Evolutionary conservation across 2,329 filamentous ascomycete genomes (phyloP).

Genomic region (Fusarium sp.): DNA sequence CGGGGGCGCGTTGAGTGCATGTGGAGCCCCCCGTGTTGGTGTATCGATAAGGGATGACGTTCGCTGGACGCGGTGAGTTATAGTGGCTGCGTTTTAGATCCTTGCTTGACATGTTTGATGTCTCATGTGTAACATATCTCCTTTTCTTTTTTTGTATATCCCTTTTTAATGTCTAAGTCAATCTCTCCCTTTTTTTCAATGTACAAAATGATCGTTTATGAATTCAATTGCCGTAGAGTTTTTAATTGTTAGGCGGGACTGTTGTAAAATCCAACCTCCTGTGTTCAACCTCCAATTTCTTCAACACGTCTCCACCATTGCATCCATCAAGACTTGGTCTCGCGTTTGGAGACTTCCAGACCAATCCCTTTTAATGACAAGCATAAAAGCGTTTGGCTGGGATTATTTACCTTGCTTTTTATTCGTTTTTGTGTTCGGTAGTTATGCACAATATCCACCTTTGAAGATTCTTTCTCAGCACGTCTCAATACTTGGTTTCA

Average conservation of each 20-base stretch:
- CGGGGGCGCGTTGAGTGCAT: slow-evolving; percentile 33
- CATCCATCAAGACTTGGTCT: slow-evolving; percentile 6
- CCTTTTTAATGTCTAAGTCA: neutral
- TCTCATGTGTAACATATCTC: slow-evolving; percentile 3
- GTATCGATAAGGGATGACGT: slow-evolving; percentile 38
- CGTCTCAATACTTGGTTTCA: neutral
- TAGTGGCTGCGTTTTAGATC: slow-evolving; percentile 31
- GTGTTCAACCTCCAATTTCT: slow-evolving; percentile 24
- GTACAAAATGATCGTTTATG: too few relatives aligned
- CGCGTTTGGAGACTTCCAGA: slow-evolving; percentile 30
- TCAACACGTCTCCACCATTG: slow-evolving; percentile 39
- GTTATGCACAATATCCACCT: slow-evolving; percentile 5
- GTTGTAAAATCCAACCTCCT: slow-evolving; percentile 20
- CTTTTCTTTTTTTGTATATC: neutral
- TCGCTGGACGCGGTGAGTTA: slow-evolving; percentile 36
- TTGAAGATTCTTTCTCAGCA: neutral
- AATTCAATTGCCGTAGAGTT: neutral
- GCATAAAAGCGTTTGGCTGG: slow-evolving; percentile 17
- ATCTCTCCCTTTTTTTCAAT: neutral
- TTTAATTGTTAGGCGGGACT: slow-evolving; percentile 8
- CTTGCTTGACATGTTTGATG: slow-evolving; percentile 24
- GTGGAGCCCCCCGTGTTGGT: neutral
- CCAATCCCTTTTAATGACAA: slow-evolving; percentile 27
- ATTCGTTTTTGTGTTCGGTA: slow-evolving; percentile 12
- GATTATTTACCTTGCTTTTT: neutral